A percentile compares a stretch with the other conserved stretches of the same genome.
phyloP scores from a whole-genome alignment of 2,329 filamentous ascomycete species.

The Bertia moriformis region DNA sequence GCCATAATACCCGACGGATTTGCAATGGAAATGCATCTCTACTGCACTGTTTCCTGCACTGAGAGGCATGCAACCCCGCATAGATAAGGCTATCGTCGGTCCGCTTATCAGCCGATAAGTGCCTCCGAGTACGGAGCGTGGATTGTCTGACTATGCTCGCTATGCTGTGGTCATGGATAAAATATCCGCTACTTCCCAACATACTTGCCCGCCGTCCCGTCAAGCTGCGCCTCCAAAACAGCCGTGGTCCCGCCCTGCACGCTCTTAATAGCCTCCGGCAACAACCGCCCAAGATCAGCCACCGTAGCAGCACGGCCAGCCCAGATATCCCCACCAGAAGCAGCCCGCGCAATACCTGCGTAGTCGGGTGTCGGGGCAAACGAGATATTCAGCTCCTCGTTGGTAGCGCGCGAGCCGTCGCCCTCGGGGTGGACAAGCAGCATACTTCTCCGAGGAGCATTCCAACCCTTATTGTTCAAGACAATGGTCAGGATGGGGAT shows the following conservation, averaged over 20 bases:
- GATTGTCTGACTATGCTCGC: not conserved
- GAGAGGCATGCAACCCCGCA: too few relatives aligned
- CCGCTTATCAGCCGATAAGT: not conserved
- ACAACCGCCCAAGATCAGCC: slow-evolving; percentile 26
- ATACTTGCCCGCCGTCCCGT: not conserved
- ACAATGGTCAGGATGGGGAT: slow-evolving; percentile 39
- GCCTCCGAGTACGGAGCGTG: not conserved
- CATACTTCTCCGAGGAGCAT: slow-evolving; percentile 40
- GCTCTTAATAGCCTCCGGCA: slow-evolving; percentile 32
- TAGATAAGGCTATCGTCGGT: not conserved
- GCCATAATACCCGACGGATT: too few relatives aligned
- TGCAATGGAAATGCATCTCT: too few relatives aligned
- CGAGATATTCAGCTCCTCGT: slow-evolving; percentile 48
- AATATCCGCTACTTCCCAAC: not conserved
- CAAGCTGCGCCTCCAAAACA: slow-evolving; percentile 24
- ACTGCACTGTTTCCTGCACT: too few relatives aligned
- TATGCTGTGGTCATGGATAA: not conserved
- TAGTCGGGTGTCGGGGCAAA: slow-evolving; percentile 44
- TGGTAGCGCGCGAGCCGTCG: slow-evolving; percentile 34
- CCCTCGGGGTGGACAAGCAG: slow-evolving; percentile 44
- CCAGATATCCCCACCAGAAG: slow-evolving; percentile 36
- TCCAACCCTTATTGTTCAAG: slow-evolving; percentile 45
- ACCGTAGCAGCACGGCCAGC: slow-evolving; percentile 30
- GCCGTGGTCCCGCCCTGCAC: slow-evolving; percentile 34
- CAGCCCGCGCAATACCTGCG: slow-evolving; percentile 43